Base-by-base conservation (phyloP, 495 filamentous ascomycete species). In the Hypoxylon trugodes region DNA sequence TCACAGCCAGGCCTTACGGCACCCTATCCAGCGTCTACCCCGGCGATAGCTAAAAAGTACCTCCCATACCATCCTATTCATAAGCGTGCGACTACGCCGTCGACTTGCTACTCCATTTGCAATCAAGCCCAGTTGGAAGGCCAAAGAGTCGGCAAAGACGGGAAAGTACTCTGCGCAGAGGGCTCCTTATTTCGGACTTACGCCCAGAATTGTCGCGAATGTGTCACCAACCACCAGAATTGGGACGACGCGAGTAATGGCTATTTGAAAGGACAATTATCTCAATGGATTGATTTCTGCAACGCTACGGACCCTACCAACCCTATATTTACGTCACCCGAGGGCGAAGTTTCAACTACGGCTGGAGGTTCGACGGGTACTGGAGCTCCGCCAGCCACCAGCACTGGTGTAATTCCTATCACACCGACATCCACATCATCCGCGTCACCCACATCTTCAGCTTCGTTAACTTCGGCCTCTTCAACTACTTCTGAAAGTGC, bases 41-140 rank as follows among this genome's bases (percentile, higher is more conserved):
- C 68, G 10, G 41, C 35, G 21, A 28, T 38, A 16, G 26, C 57
- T 19, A 55, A 35, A 47, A 59, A 21, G 12, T 56, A 36, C 32
- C n/a, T 36, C 4, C 19, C 45, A 33, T 33, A 48, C 10, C 9
- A 33, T 21, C 26, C 24, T 18, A 61, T 74, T 19, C 45, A 32
- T 1, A 79, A 79, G 61, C 77, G 79, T 19, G 75, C 73, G 12
- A 59, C 60, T 1, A 66, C 74, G 6, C 60, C 77, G 8, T 81
- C 84, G 4, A 6, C 71, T 1, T 90, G 87, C 70, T 89, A 71
- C 62, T 74, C 73, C n/a, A 40, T 68, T 4, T 90, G 87, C 69
- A 82, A 84, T 49, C 76, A 77, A 33, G 79, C 77, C 9, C 74
- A 57, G 15, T 16, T 78, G 0, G 84, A 85, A 53, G 82, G 76